Evolutionary conservation across 768 basidiomycete genomes (phyloP).

Genomic region (Mycena albidolilacea): DNA sequence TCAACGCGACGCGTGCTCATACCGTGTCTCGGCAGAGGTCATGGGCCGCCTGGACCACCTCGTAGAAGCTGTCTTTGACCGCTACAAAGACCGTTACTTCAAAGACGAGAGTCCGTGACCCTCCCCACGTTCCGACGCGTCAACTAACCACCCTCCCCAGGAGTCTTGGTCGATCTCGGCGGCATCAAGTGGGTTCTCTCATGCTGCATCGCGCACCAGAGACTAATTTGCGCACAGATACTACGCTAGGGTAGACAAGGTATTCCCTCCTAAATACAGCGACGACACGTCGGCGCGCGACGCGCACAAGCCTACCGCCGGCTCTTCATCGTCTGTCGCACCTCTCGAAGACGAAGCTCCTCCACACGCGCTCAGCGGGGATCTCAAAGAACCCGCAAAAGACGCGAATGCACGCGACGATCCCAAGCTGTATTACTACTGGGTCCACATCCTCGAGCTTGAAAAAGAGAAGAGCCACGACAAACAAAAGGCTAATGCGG

Average conservation of each 20-base stretch:
- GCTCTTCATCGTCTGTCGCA: constrained; percentile 52
- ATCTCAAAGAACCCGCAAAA: constrained; percentile 82
- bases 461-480: constrained; percentile 78
- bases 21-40: constrained; percentile 75
- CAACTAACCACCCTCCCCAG: constrained; percentile 53
- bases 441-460: constrained; percentile 87
- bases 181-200: constrained; percentile 80
- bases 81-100: constrained; percentile 97
- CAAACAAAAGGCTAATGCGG: constrained; percentile 62
- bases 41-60: constrained; percentile 96
- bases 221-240: constrained; percentile 66
- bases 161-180: constrained; percentile 87
- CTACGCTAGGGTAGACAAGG: constrained; percentile 84
- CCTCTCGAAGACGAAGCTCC: constrained; percentile 64
- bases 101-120: constrained; percentile 84
- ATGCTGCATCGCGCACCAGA: constrained; percentile 17
- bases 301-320: constrained; percentile 59
- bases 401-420: constrained; percentile 82
- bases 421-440: constrained; percentile 88
- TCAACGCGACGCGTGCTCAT: constrained; percentile 35
- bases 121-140: constrained; percentile 18
- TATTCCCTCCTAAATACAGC: constrained; percentile 76
- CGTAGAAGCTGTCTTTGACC: constrained; percentile 94
- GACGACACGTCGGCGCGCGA: constrained; percentile 63
- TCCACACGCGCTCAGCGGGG: constrained; percentile 81